Base-by-base conservation (phyloP, 2,329 filamentous ascomycete species). In the Daldinia sp. region DNA sequence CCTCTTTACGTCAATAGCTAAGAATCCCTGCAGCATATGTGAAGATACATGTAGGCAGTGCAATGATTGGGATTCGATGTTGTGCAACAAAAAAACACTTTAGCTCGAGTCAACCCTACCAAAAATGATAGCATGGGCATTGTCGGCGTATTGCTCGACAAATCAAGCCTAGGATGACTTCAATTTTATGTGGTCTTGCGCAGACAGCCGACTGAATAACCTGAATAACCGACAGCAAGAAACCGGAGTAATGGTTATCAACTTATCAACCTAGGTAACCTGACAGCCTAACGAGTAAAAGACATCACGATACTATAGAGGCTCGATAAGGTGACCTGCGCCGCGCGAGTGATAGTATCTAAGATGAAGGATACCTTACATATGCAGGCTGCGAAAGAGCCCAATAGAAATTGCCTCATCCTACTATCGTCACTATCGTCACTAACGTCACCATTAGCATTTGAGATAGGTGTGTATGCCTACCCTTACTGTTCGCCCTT, bases 131-230 rank as follows among this genome's bases (percentile, higher is more conserved):
- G 41, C 4, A 26, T 26, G 12, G 10, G 42, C 4, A 28, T 10
- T 48, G 35, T 60, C 39, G 37, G 56, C 26, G 30, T 26, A 53
- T n/a, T 35, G 12, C n/a, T 64, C 51, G 51, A 51, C 35, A 20
- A 53, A 60, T 46, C 56, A 39, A 63, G 41, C 54, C 41, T 23
- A 18, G 30, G 35, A 67, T 13, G 50, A 56, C 41, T 48, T 54
- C 30, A 37, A 60, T 54, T 60, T 55, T 33, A 39, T 53, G 33
- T 53, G 26, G 7, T 26, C 46, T 57, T 35, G 56, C 64, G 42
- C 26, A 50, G 51, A 28, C n/a, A 56, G 39, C 42, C 37, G 30
- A 30, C 28, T 35, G 20, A 42, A 60, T 53, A n/a, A 15, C 53
- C 28, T 35, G 20, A 42, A 60, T 53, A n/a, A 15, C 53, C 53